Evolutionary conservation across 257 asterid species (phyloP).

Genomic region (Ligustrum vulgare): DNA sequence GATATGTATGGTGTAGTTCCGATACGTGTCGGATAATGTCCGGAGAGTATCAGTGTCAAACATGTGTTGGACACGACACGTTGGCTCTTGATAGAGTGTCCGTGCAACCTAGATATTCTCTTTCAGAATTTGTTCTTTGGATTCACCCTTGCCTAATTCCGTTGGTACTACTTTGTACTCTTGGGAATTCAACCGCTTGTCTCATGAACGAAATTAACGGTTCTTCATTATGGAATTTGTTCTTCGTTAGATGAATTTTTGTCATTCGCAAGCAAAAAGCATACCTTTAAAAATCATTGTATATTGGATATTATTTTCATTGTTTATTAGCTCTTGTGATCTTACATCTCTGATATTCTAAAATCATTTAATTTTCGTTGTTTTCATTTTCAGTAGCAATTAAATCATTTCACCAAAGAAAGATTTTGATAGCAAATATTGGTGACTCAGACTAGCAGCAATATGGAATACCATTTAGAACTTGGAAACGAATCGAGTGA

Average conservation of each 20-base stretch:
- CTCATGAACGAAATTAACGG: background rate
- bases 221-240: background rate
- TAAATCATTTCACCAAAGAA: background rate
- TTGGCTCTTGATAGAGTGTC: too few species aligned
- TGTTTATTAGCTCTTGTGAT: background rate
- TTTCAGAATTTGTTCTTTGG: conserved; percentile 20
- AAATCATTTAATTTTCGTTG: background rate
- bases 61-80: too few species aligned
- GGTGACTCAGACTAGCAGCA: conserved; percentile 18
- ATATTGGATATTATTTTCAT: conserved; percentile 1
- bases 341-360: background rate
- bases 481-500: conserved; percentile 20
- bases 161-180: background rate
- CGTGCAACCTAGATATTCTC: too few species aligned
- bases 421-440: background rate
- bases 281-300: too few species aligned
- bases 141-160: conserved; percentile 24
- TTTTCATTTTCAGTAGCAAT: background rate
- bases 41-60: too few species aligned
- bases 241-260: too few species aligned
- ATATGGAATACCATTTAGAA: conserved; percentile 41
- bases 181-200: background rate
- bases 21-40: too few species aligned
- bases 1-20: too few species aligned
- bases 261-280: too few species aligned